Conservation (phyloP, 176 grass and related monocot genomes). For the Poa annua region DNA sequence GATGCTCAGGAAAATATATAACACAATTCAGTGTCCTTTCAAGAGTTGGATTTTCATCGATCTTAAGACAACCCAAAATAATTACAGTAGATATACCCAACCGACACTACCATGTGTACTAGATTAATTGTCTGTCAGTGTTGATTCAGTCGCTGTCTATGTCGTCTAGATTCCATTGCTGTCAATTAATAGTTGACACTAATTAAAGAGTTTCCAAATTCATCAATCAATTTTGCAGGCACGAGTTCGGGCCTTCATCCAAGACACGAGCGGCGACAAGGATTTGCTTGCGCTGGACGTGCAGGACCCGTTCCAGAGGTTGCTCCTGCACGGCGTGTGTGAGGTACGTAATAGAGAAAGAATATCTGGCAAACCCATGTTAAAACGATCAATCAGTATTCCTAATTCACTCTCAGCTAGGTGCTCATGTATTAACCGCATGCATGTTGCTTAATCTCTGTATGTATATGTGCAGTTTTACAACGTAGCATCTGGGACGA, state of each 20-base stretch:
- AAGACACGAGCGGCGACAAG: background rate
- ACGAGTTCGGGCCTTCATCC: conserved; percentile 7
- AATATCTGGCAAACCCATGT: background rate
- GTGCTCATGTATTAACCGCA: too few relatives aligned
- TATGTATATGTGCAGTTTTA: background rate
- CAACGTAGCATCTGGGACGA: conserved; percentile 11
- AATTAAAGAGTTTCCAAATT: background rate
- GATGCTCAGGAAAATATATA: background rate
- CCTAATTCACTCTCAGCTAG: too few relatives aligned
- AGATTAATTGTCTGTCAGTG: too few relatives aligned
- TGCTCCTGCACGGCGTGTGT: conserved; percentile 27
- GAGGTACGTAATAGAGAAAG: background rate
- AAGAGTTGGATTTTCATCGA: background rate
- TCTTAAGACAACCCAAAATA: background rate
- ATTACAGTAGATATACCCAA: background rate
- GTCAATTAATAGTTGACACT: background rate
- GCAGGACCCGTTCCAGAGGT: conserved; percentile 25
- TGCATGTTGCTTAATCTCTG: background rate
- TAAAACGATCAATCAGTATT: background rate
- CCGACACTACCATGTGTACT: background rate
- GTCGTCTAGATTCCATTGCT: background rate
- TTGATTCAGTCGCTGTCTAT: background rate
- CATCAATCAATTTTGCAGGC: background rate
- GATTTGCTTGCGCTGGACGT: background rate
- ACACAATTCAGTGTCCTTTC: background rate